Evolutionary conservation across 2,329 filamentous ascomycete species (phyloP), one percentile per base, ranked within the genome.

Genomic region (Monilinia fructigena): DNA sequence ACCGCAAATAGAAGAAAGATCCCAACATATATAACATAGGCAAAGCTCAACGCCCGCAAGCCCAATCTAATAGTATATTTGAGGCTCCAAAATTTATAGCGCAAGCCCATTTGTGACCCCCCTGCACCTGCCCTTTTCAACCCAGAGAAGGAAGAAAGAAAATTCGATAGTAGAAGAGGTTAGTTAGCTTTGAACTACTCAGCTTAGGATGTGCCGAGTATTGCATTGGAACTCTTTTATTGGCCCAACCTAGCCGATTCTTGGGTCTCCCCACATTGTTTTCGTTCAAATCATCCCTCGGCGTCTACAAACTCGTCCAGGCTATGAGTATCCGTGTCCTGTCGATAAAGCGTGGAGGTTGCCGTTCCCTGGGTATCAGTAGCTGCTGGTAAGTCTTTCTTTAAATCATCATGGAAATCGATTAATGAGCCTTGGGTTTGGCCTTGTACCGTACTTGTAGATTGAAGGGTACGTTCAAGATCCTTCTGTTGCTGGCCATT

Each of bases 391-490:
- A 87, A 71, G 31, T 78, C 75, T 66, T 81, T 82, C 74, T 82
- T 82, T 74, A 87, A 54, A 66, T 87, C 85, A 14, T 80, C 72
- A 20, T 82, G 78, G 67, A 88, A 87, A 73, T 88, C 83, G 45
- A 87, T 79, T 54, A 77, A 55, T 2, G 69, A 31, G 31, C 66
- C 65, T 16, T 66, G 66, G 23, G 68, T 65, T 42, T 59, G 63
- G 42, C 61, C 53, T 55, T 52, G 62, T 52, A 38, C 53, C 23
- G 66, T 68, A 60, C 72, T 72, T 16, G 75, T 77, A 5, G 67
- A 60, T 50, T 62, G 65, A 3, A 77, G 67, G n/a, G 55, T 71
- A 4, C 68, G 38, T 61, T 77, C 75, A 2, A 76, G 52, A 16
- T 76, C 69, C 55, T 72, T 73, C 48, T 75, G 73, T 50, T 68